Conservation (phyloP, 2,329 filamentous ascomycete genomes). For the Neonectria coccinea region DNA sequence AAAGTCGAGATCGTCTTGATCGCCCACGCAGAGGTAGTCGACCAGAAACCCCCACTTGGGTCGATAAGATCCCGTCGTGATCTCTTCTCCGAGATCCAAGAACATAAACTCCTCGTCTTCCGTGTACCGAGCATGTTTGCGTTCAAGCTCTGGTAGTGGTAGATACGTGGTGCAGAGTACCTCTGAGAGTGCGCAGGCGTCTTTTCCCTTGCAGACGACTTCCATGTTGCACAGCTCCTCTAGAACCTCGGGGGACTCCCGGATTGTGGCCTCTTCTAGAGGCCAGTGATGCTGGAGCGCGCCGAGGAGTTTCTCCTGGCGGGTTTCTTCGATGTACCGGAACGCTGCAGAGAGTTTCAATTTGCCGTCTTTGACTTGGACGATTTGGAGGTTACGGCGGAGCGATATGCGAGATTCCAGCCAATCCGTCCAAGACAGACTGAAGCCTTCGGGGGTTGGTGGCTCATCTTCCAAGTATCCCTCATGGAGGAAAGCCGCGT, state of each 20-base stretch:
- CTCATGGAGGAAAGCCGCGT: conserved; percentile 21
- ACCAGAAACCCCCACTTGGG: conserved; percentile 38
- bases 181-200: conserved; percentile 4
- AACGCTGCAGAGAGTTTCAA: conserved; percentile 18
- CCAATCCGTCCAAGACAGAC: conserved; percentile 33
- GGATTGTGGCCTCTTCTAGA: not conserved
- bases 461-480: conserved; percentile 26
- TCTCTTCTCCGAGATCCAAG: conserved; percentile 29
- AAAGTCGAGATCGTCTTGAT: conserved; percentile 35
- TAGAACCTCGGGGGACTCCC: conserved; percentile 10
- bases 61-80: conserved; percentile 23
- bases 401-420: conserved; percentile 24
- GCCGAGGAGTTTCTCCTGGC: conserved; percentile 17
- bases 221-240: conserved; percentile 19
- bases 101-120: conserved; percentile 34
- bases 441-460: conserved; percentile 10
- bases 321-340: conserved; percentile 28
- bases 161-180: conserved; percentile 27
- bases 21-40: conserved; percentile 31
- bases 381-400: conserved; percentile 18
- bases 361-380: not conserved
- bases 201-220: conserved; percentile 28
- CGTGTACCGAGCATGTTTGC: conserved; percentile 30
- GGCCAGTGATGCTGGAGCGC: conserved; percentile 28
- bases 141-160: conserved; percentile 34